Base-by-base conservation (phyloP, 2,329 filamentous ascomycete genomes). In the Malbranchea cinnamomea region DNA sequence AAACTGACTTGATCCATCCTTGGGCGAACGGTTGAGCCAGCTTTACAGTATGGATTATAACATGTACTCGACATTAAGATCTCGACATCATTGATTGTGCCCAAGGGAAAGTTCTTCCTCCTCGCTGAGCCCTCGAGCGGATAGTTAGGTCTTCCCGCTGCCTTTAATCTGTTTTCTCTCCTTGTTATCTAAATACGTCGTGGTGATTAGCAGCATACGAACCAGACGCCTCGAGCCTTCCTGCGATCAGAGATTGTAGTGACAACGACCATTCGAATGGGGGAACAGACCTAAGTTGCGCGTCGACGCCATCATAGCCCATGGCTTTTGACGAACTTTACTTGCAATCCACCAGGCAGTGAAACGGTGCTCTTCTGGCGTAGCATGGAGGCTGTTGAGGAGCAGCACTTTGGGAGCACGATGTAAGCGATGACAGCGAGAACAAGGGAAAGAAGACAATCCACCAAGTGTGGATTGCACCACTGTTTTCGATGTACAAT, bases 251-350 rank as follows among this genome's bases (percentile, higher is more conserved):
- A 34, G 17, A 26, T 26, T 20, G 28, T 28, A n/a, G 32, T 26
- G 8, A 34, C 21, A 18, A n/a, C n/a, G 32, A 29, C 32, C 32
- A 34, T n/a, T 23, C 32, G 14, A 30, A 34, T 26, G 32, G 32
- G 3, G 32, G 32, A 4, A 34, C 32, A 5, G 32, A 34, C 26
- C 29, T 29, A 6, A 34, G 23, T 12, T 34, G 32, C 4, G 26
- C 26, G 3, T 30, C 9, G 17, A 30, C 23, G 5, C 25, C 22
- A 13, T n/a, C 30, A 11, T 34, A 34, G 7, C 32, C 32, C 32
- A 34, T 34, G 28, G 26, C 15, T 30, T 30, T 23, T 34, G 21
- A 13, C 23, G 26, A 10, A 21, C n/a, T 11, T 30, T 23, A 22
- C 29, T 23, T 4, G 32, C 32, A 13, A 34, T 29, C 6, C 32